Percentiles rank a stretch among this genome's conserved stretches.
These are phyloP conservation scores for Pyricularia sp. DNA, from an alignment of 2,329 filamentous ascomycete species.

Conservation along the genomic window DNA sequence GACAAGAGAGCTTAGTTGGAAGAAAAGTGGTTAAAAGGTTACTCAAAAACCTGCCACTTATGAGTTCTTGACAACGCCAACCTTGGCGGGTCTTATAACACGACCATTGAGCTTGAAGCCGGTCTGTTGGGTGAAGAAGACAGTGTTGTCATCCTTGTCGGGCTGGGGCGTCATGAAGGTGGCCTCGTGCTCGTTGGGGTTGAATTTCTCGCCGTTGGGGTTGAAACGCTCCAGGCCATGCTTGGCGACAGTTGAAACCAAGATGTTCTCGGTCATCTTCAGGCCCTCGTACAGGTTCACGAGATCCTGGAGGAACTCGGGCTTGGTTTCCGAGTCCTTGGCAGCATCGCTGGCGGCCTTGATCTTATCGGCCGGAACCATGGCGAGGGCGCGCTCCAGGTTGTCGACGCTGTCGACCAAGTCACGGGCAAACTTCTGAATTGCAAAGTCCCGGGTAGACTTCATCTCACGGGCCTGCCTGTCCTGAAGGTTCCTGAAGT, in stretches of 20 bases:
- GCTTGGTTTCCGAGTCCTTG: constrained; percentile 27
- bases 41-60: constrained; percentile 14
- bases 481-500: constrained; percentile 97
- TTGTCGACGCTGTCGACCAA: constrained; percentile 94
- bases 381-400: constrained; percentile 81
- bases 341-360: constrained; percentile 19
- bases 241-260: constrained; percentile 83
- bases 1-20: not conserved
- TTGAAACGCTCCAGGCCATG: constrained; percentile 88
- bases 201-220: constrained; percentile 78
- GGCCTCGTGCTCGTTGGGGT: constrained; percentile 94
- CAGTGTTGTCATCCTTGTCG: constrained; percentile 80
- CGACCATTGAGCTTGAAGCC: constrained; percentile 91
- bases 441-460: constrained; percentile 80
- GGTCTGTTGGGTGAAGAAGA: constrained; percentile 91
- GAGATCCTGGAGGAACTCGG: constrained; percentile 59
- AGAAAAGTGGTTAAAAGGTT: constrained; percentile 12
- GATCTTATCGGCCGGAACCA: constrained; percentile 69
- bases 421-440: constrained; percentile 92
- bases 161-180: constrained; percentile 86
- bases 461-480: constrained; percentile 87
- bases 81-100: constrained; percentile 84
- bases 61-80: constrained; percentile 86
- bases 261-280: constrained; percentile 87
- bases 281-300: constrained; percentile 76